Base-by-base conservation (phyloP, 2,329 filamentous ascomycete species). In the Cladosporium sp. region DNA sequence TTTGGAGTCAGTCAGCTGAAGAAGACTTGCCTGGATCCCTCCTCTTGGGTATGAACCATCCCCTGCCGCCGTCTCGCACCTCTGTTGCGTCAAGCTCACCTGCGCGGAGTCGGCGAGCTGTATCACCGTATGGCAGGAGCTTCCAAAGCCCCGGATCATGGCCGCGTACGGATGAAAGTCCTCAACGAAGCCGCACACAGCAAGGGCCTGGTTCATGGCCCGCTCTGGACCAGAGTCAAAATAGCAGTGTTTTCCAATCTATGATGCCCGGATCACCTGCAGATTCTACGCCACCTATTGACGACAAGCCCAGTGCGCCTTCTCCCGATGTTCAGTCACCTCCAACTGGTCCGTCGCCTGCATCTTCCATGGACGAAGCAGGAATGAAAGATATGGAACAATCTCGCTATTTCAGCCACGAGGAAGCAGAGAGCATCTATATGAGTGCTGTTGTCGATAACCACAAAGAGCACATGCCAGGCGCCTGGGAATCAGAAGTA, bases 371-470 rank as follows among this genome's bases (percentile, higher is more conserved):
- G 13, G 29, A 22, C 20, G 42, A 34, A 20, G 29, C 24, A 4
- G n/a, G 41, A 9, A 12, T 32, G n/a, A 54, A 61, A n/a, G 63
- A 63, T n/a, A 54, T 69, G 58, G 44, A 68, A 11, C 59, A 71
- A 55, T 92, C 88, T 4, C 84, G 80, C 36, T 63, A 90, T 1
- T 92, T 87, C 61, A 89, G 81, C 30, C 86, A 89, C 52, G 86
- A 89, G 54, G 87, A 92, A 55, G 88, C 87, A 0, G 84, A 89
- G 62, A 93, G 89, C 65, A 88, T 95, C 84, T 95, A 93, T 60
- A 85, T 90, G 83, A 92, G 82, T 61, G 82, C 79, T 9, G 71
- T 83, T 27, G 27, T 24, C 9, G 27, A 29, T 50, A 81, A 77
- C 52, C 53, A 57, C 17, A 7, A 56, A 47, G 18, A 54, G 55